Base-by-base conservation (phyloP, 768 basidiomycete species). In the Mycena rosella region DNA sequence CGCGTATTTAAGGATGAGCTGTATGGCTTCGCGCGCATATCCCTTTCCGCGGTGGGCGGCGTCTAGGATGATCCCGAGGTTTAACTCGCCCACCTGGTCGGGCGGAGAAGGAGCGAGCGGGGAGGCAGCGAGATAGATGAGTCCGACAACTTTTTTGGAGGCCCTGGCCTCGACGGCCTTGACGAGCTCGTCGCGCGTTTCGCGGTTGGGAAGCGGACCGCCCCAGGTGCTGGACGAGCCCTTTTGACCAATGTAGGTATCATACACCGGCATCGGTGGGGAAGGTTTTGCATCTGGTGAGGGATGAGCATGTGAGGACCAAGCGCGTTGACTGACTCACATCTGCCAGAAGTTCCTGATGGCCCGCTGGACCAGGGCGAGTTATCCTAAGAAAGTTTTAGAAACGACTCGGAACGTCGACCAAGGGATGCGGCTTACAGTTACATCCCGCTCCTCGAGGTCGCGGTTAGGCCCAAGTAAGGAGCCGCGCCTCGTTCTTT, bases 31-130 rank as follows among this genome's bases (percentile, higher is more conserved):
- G 29, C 77, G 76, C 5, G 84, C 89, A 40, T 82, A 82, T 8
- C 88, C 87, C 30, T 78, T 73, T 4, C 78, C 73, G 15, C 82
- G 83, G 68, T 80, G 74, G 10, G 60, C 60, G 2, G 79, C 71
- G 14, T 75, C 68, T 30, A 91, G 67, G 59, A 87, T 79, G 69
- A 93, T 76, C 14, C 90, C 91, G 34, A 92, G 77, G 68, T 82
- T 87, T 24, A 86, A 81, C 74, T 91, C 88, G n/a, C 78, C 76
- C 13, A 71, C 32, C 24, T 67, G 67, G 30, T 45, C 63, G 0
- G 57, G 48, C 5, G 67, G 60, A 5, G 78, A 74, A 30, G 69
- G 71, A 27, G 77, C 76, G 30, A 83, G 66, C 0, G 78, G 78
- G 1, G 81, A 76, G 7, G 73, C 72, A 17, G 71, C 74, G 29